Percentiles rank a stretch among this genome's conserved stretches.
These are phyloP conservation scores for Haematococcus sp. DNA, from an alignment of 139 green algal genomes.

Conservation along the genomic window DNA sequence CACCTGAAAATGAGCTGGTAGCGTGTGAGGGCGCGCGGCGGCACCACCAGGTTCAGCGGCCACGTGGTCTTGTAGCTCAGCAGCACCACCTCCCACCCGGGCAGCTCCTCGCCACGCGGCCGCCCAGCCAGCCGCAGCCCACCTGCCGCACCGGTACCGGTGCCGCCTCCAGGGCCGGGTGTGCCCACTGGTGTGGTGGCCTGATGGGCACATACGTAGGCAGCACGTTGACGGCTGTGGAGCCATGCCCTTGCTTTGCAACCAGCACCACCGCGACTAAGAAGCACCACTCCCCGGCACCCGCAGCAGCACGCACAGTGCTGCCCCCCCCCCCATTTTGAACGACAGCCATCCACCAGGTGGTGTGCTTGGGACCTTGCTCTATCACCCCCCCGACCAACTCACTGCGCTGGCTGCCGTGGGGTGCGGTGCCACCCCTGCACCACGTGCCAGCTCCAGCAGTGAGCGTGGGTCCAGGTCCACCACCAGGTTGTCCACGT, in stretches of 20 bases:
- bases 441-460: conserved; percentile 42
- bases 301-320: too few relatives aligned
- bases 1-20: conserved; percentile 87
- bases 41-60: conserved; percentile 80
- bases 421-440: not conserved
- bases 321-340: too few relatives aligned
- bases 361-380: too few relatives aligned
- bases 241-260: too few relatives aligned
- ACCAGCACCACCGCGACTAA: too few relatives aligned
- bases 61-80: conserved; percentile 64
- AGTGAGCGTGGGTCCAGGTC: conserved; percentile 63
- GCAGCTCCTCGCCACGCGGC: conserved; percentile 7
- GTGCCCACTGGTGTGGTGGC: conserved; percentile 12
- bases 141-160: not conserved
- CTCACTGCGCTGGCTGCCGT: too few relatives aligned
- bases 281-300: too few relatives aligned
- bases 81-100: conserved; percentile 60
- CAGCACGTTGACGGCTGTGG: too few relatives aligned
- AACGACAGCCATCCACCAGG: too few relatives aligned
- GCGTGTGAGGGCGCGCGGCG: conserved; percentile 63
- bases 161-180: not conserved
- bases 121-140: not conserved
- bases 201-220: too few relatives aligned
- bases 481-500: conserved; percentile 61
- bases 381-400: too few relatives aligned